A percentile compares a stretch with the other conserved stretches of the same genome.
Conservation (phyloP, 169 alveolate genomes). For the Fabrea salina region DNA sequence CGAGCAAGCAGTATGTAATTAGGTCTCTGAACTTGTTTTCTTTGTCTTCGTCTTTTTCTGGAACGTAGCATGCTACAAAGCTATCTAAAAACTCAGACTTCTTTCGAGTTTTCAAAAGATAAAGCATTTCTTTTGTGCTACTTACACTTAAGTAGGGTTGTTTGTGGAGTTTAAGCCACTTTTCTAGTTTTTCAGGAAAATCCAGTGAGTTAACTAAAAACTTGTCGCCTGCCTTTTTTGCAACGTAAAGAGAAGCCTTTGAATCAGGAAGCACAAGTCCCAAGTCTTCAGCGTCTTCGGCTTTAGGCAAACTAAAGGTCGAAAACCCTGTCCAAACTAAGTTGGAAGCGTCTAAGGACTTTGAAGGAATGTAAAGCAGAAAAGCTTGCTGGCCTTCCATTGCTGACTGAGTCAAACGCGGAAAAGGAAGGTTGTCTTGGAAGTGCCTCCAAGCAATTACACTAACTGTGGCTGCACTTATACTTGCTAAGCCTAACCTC, state of each 20-base stretch:
- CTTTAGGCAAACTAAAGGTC: not conserved
- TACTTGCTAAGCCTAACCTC: not conserved
- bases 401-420: not conserved
- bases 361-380: not conserved
- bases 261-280: not conserved
- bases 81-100: not conserved
- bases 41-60: not conserved
- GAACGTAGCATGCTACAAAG: conserved; percentile 4
- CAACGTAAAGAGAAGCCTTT: not conserved
- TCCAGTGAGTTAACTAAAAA: not conserved
- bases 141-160: not conserved
- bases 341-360: not conserved
- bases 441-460: not conserved
- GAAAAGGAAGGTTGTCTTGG: not conserved
- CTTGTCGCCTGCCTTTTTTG: not conserved
- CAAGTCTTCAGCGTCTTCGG: not conserved
- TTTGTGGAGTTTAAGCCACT: not conserved
- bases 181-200: not conserved
- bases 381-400: not conserved
- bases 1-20: not conserved
- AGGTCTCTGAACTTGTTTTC: not conserved
- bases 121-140: not conserved
- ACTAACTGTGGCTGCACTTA: not conserved
- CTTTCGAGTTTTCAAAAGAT: conserved; percentile 1
- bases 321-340: too few species aligned